Evolutionary conservation across 1,139 yeast species (phyloP), one percentile per base, ranked within the genome.

Genomic region (Maudiozyma humilis): DNA sequence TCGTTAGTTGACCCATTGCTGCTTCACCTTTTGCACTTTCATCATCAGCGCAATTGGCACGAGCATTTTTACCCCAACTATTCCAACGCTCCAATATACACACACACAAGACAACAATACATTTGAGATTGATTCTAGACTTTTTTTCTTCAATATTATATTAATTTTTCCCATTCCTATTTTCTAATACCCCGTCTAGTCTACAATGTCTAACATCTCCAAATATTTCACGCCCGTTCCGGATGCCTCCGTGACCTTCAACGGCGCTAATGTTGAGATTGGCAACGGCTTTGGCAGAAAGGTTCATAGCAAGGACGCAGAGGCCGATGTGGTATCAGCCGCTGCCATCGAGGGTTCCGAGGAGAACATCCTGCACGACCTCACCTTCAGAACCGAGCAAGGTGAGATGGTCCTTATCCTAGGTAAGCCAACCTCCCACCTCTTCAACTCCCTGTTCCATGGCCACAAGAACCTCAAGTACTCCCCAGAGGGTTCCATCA

Each of bases 401-500:
- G 57, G 53, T 55, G 67, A 51, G 53, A 52, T 52, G 54, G 62
- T 42, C 42, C 38, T 47, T 49, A 54, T 44, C 18, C 48, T 47
- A 56, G 68, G 50, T 44, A 48, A 49, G 4, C 53, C 56, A 29
- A 45, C 57, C 10, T 56, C 59, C 2, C 50, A 45, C 13, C 44
- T 55, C 18, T 53, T 55, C 39, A 48, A 51, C 35, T 43, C 55
- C 8, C 37, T 54, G 15, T 53, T 53, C 29, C 51, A 47, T 36
- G 52, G 51, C 29, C 48, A 51, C 40, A 46, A 49, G 23, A 52
- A 55, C 42, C 51, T 61, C 30, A 64, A 59, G 39, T 67, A 66
- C 45, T 60, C 38, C 57, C 70, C 41, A 56, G 57, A 23, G 59
- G 63, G 51, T 49, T 55, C 51, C 32, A 36, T 38, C 52, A 55